Conservation (phyloP, 345 rosid species). For the Eucalyptus globulus region DNA sequence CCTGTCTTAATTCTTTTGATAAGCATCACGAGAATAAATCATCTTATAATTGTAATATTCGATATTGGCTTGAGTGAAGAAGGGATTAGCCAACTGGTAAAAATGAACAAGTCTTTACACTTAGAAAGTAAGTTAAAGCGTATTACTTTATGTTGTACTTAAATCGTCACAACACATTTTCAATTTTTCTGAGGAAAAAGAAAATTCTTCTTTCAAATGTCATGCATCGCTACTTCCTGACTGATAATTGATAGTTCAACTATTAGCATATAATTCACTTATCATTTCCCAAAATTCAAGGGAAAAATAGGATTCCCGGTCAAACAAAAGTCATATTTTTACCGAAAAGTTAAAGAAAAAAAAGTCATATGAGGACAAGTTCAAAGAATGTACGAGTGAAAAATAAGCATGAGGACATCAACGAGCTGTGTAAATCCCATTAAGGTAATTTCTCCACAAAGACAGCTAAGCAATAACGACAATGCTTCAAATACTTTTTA, state of each 20-base stretch:
- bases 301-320: neutral
- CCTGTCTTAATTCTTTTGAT: neutral
- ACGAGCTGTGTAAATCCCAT: neutral
- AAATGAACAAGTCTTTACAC: neutral
- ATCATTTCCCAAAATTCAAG: neutral
- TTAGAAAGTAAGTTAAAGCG: neutral
- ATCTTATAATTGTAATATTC: neutral
- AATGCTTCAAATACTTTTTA: neutral
- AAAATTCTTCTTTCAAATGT: neutral
- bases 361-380: neutral
- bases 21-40: neutral
- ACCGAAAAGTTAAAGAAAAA: no score
- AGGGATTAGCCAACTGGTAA: neutral
- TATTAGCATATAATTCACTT: neutral
- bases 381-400: neutral
- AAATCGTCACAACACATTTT: neutral
- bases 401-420: neutral
- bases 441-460: neutral
- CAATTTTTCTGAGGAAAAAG: neutral
- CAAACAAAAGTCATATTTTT: neutral
- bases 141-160: no score
- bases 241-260: neutral
- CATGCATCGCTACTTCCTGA: neutral
- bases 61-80: neutral
- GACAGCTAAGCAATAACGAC: neutral